phyloP scores from a whole-genome alignment of 2,329 filamentous ascomycete genomes.

The Ophiostoma himal-ulmi region DNA sequence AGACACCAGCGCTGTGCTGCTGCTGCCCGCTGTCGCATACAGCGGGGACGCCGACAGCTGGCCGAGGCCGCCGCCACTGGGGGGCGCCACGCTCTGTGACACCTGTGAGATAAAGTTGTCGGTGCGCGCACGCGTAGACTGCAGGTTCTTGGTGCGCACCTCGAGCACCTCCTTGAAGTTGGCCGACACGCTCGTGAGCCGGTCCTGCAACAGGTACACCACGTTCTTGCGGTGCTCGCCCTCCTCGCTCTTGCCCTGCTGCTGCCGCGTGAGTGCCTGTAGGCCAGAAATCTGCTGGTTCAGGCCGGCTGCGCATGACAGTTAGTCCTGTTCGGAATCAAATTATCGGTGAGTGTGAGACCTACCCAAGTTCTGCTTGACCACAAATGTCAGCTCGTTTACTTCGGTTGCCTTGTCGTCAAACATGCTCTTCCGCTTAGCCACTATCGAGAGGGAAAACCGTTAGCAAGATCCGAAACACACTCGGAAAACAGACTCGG shows the following conservation, averaged over 20 bases:
- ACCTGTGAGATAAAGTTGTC: slow-evolving; percentile 96
- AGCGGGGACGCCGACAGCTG: slow-evolving; percentile 70
- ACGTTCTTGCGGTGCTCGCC: slow-evolving; percentile 98
- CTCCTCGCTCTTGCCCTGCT: slow-evolving; percentile 68
- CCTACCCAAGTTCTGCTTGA: slow-evolving; percentile 27
- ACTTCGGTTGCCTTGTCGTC: slow-evolving; percentile 96
- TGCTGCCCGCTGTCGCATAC: slow-evolving; percentile 61
- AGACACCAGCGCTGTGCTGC: slow-evolving; percentile 6
- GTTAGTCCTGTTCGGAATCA: background rate
- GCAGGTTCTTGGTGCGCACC: slow-evolving; percentile 94
- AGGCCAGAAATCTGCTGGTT: slow-evolving; percentile 84
- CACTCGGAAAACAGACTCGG: background rate
- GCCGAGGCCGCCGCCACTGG: slow-evolving; percentile 18
- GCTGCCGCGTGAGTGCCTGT: slow-evolving; percentile 69
- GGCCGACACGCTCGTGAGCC: slow-evolving; percentile 83
- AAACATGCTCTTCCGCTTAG: slow-evolving; percentile 94
- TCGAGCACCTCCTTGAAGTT: slow-evolving; percentile 98
- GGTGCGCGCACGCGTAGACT: slow-evolving; percentile 82
- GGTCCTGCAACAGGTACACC: slow-evolving; percentile 82
- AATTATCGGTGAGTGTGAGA: slow-evolving; percentile 2
- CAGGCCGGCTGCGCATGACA: slow-evolving; percentile 37
- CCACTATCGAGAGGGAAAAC: slow-evolving; percentile 43
- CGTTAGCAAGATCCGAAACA: slow-evolving; percentile 2
- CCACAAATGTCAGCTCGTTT: slow-evolving; percentile 87
- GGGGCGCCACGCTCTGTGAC: slow-evolving; percentile 56